phyloP scores from a whole-genome alignment of 1,139 yeast species.

The Debaryomyces robertsiae region DNA sequence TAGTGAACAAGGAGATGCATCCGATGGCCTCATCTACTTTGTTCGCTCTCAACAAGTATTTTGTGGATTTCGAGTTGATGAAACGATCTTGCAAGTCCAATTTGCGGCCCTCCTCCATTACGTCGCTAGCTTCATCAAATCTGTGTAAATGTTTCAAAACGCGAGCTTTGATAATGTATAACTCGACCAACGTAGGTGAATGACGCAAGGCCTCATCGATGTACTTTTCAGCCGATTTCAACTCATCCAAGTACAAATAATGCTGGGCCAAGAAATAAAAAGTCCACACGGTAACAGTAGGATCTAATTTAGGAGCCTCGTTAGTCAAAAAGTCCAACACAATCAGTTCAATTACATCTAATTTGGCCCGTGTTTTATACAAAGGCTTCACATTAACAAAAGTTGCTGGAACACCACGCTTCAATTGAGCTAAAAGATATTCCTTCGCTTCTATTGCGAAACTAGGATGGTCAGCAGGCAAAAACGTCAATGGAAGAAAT shows the following conservation, averaged over 20 bases:
- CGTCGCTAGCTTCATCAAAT: slow-evolving; percentile 58
- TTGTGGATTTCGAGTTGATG: slow-evolving; percentile 84
- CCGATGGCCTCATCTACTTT: slow-evolving; percentile 74
- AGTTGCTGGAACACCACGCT: slow-evolving; percentile 87
- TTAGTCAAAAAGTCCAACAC: slow-evolving; percentile 50
- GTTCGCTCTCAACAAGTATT: slow-evolving; percentile 82
- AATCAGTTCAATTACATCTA: slow-evolving; percentile 51
- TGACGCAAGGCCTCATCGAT: slow-evolving; percentile 70
- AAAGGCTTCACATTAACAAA: slow-evolving; percentile 84
- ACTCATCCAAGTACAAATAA: slow-evolving; percentile 57
- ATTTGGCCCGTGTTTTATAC: slow-evolving; percentile 56
- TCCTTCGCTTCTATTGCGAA: slow-evolving; percentile 48
- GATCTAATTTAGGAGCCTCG: slow-evolving; percentile 35
- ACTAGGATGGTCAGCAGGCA: slow-evolving; percentile 51
- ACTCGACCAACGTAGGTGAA: slow-evolving; percentile 83
- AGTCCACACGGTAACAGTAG: slow-evolving; percentile 73
- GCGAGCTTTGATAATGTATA: slow-evolving; percentile 79
- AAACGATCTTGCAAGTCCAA: slow-evolving; percentile 89
- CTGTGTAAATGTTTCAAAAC: slow-evolving; percentile 73
- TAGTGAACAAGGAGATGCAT: slow-evolving; percentile 77
- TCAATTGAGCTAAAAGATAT: slow-evolving; percentile 64
- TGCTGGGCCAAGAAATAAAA: slow-evolving; percentile 83
- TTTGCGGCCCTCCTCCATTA: slow-evolving; percentile 71
- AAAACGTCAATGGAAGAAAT: slow-evolving; percentile 74
- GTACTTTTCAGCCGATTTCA: slow-evolving; percentile 52